These are phyloP conservation scores for Yamadazyma trypodendri DNA, from an alignment of 1,139 yeast genomes.

Conservation along the genomic window DNA sequence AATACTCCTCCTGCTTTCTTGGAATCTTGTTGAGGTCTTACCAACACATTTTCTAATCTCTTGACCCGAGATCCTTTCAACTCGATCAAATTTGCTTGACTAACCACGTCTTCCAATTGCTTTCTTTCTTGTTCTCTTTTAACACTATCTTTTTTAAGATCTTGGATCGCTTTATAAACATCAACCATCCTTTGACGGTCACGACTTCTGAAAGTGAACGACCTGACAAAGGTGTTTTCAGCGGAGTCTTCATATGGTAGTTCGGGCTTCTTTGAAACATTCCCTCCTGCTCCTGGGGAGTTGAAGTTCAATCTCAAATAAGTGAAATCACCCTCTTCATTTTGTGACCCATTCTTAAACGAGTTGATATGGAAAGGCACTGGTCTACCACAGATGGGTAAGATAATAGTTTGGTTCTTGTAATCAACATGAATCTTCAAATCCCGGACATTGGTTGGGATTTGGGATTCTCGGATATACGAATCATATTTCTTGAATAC, in stretches of 20 bases:
- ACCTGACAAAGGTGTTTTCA: constrained; percentile 81
- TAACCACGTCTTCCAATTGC: constrained; percentile 91
- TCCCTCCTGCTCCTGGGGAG: constrained; percentile 86
- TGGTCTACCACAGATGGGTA: constrained; percentile 94
- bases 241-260: constrained; percentile 89
- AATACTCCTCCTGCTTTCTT: constrained; percentile 91
- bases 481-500: constrained; percentile 92
- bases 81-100: constrained; percentile 85
- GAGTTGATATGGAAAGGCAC: constrained; percentile 97
- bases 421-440: constrained; percentile 84
- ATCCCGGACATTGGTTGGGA: constrained; percentile 81
- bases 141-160: constrained; percentile 86
- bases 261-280: constrained; percentile 67
- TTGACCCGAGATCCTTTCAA: constrained; percentile 76
- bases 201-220: constrained; percentile 83
- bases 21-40: constrained; percentile 95
- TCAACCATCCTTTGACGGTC: constrained; percentile 93
- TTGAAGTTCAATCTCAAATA: constrained; percentile 88
- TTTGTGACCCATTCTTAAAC: constrained; percentile 90
- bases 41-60: constrained; percentile 82
- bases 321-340: constrained; percentile 94
- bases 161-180: constrained; percentile 86
- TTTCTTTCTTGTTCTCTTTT: constrained; percentile 90
- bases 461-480: constrained; percentile 87
- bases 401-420: constrained; percentile 82